Evolutionary conservation across 2,329 filamentous ascomycete species (phyloP).

Genomic region (Paraphoma sp.): DNA sequence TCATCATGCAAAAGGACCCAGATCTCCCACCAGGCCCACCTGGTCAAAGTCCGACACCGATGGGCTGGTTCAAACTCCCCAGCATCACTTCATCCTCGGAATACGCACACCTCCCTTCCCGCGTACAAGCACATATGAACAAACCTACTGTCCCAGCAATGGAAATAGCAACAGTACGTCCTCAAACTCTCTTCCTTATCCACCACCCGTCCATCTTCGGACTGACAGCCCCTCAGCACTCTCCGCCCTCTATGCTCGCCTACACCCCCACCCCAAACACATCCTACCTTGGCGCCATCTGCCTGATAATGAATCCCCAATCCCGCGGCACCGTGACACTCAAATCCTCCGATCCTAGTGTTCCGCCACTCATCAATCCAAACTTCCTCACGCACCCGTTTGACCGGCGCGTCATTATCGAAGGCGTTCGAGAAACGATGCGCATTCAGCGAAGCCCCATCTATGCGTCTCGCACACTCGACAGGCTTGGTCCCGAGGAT

Average conservation of each 20-base stretch:
- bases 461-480: conserved; percentile 49
- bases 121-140: conserved; percentile 52
- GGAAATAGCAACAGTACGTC: conserved; percentile 52
- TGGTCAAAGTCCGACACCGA: conserved; percentile 8
- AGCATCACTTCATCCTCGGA: conserved; percentile 49
- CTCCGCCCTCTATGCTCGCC: conserved; percentile 1
- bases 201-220: not conserved
- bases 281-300: conserved; percentile 6
- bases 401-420: conserved; percentile 48
- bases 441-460: conserved; percentile 40
- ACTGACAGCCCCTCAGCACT: not conserved
- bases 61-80: conserved; percentile 51
- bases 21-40: conserved; percentile 1
- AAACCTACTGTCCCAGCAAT: conserved; percentile 62
- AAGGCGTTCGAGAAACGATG: conserved; percentile 49
- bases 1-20: conserved; percentile 4
- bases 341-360: conserved; percentile 57
- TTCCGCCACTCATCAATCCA: conserved; percentile 58
- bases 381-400: conserved; percentile 59
- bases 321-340: conserved; percentile 59
- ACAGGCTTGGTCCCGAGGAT: conserved; percentile 48
- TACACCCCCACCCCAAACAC: not conserved
- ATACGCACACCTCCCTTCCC: conserved; percentile 55
- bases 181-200: not conserved
- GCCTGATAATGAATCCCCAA: conserved; percentile 58